These are phyloP conservation scores for Mariannaea sp. DNA, from an alignment of 2,329 filamentous ascomycete species.

Conservation along the genomic window DNA sequence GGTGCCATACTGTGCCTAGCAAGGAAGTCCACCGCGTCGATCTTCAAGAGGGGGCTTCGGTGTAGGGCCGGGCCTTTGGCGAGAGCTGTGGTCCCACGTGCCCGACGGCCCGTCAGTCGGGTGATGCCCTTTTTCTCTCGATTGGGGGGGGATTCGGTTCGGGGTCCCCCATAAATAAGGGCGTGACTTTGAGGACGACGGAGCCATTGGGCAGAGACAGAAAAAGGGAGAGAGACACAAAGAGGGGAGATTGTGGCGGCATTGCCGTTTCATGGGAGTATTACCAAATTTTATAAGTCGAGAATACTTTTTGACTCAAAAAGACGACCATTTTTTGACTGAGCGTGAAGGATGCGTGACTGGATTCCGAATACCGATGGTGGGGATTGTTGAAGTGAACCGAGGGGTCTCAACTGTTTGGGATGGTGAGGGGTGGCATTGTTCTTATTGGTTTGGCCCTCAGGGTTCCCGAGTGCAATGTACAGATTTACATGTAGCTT, in stretches of 20 bases:
- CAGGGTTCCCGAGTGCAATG: conserved; percentile 15
- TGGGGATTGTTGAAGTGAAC: conserved; percentile 9
- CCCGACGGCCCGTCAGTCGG: conserved; percentile 28
- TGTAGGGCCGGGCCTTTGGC: neutral
- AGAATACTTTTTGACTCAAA: too few relatives aligned
- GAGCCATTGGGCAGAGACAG: conserved; percentile 11
- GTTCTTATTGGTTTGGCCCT: neutral
- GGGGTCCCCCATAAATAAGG: too few relatives aligned
- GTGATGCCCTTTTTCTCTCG: conserved; percentile 26
- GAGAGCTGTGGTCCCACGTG: conserved; percentile 28
- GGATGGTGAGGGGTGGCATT: neutral
- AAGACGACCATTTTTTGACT: too few relatives aligned
- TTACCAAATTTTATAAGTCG: too few relatives aligned
- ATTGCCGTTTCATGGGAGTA: too few relatives aligned
- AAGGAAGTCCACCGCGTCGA: conserved; percentile 25
- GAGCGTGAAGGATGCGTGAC: too few relatives aligned
- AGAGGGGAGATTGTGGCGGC: too few relatives aligned
- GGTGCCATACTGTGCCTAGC: conserved; percentile 18
- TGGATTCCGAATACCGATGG: conserved; percentile 17
- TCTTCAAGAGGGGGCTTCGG: conserved; percentile 28
- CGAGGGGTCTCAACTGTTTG: neutral
- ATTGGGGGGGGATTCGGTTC: too few relatives aligned
- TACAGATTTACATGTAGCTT: neutral
- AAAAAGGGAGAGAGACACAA: too few relatives aligned
- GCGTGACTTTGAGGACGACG: conserved; percentile 13